Base-by-base conservation (phyloP, 805 yeast species). In the Yarrowia yakushimensis region DNA sequence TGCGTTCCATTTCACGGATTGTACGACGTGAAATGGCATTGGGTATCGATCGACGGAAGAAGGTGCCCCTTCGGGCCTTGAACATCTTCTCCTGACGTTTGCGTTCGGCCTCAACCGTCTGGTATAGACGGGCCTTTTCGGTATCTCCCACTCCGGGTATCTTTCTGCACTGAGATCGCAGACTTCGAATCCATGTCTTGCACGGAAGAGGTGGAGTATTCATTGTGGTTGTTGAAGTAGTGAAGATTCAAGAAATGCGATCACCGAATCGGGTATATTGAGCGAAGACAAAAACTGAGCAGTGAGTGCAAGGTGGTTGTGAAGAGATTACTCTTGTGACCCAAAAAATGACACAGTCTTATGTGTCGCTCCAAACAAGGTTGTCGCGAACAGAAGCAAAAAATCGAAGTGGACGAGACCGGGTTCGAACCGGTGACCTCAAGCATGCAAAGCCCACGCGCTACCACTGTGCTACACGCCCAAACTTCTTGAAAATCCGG, bases 381-480 rank as follows among this genome's bases (percentile, higher is more conserved):
- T 41, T 41, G 7, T 11, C 20, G 5, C 3, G 23, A 27, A 43
- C 28, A 20, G 33, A 34, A 34, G 15, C 8, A 27, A 43, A 48
- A 54, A 54, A 54, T 3, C 13, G 39, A 41, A 55, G 23, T 55
- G 61, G 61, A 55, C 61, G 61, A 55, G 48, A 39, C 61, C 61
- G 61, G 61, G 61, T 39, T 55, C 61, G 61, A 55, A 55, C 61
- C 61, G 61, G 61, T 39, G 61, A 55, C 61, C 61, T 55, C 61
- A 55, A 55, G 61, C 61, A 55, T 55, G 61, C 61, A 55, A 55
- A 55, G 61, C 61, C 61, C 61, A 41, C 61, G 61, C 61, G 61
- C 61, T 55, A 55, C 61, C 61, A 55, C 61, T 55, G 61, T 55
- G 61, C 61, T 41, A 55, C 48, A 55, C 61, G 61, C 61, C 61